Percentiles rank a stretch among this genome's conserved stretches.
phyloP scores from a whole-genome alignment of 208 protist genomes.

The Angomonas ambiguus region DNA sequence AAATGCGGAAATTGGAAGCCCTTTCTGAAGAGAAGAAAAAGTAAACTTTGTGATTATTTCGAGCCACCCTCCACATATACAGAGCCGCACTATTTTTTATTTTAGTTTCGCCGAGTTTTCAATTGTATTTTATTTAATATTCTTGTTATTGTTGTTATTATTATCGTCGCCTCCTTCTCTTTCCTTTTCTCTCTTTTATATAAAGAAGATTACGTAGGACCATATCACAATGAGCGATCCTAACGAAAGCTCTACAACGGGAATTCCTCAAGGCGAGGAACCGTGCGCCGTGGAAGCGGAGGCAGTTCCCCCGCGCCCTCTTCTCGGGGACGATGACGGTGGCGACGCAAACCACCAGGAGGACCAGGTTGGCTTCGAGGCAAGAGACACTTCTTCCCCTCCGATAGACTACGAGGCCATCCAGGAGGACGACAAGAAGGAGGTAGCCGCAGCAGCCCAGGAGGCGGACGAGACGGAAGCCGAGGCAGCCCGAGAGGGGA shows the following conservation, averaged over 20 bases:
- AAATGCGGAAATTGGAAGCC: conserved; percentile 11
- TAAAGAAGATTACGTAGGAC: neutral
- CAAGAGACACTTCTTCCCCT: neutral
- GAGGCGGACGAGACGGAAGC: conserved; percentile 9
- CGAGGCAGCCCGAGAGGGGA: conserved; percentile 1
- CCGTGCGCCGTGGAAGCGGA: conserved; percentile 1
- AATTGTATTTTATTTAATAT: conserved; percentile 3
- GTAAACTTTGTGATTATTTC: neutral
- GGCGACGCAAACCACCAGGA: neutral
- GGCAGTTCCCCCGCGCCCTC: neutral
- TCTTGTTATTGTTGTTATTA: neutral
- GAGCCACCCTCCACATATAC: no score
- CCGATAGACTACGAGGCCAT: conserved; percentile 9
- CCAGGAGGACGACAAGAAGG: neutral
- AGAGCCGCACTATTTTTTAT: no score
- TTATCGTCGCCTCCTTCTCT: conserved; percentile 2
- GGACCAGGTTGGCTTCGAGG: conserved; percentile 27
- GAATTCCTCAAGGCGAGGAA: conserved; percentile 5
- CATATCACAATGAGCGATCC: neutral
- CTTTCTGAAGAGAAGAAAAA: neutral
- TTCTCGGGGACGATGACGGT: neutral
- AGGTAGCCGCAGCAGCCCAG: neutral
- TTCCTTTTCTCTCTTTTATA: conserved; percentile 11
- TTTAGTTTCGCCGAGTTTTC: neutral
- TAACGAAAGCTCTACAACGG: neutral